A percentile compares a stretch with the other conserved stretches of the same genome.
Evolutionary conservation across 371 early-diverging fungal genomes (phyloP).

Genomic region (Actinomortierella ambigua): DNA sequence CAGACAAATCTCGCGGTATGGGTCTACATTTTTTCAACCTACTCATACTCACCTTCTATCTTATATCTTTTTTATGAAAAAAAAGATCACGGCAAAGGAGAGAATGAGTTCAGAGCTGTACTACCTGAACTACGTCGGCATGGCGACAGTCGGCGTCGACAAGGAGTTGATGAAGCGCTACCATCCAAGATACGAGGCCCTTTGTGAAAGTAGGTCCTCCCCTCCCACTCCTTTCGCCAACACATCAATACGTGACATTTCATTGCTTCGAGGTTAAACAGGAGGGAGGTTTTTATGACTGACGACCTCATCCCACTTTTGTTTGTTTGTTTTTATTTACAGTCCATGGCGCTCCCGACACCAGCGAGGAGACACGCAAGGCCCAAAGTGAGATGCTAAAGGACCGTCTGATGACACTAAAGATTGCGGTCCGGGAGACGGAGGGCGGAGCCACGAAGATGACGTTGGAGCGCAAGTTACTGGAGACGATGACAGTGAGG

Average conservation of each 20-base stretch:
- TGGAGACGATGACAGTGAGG: constrained; percentile 55
- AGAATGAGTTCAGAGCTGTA: constrained; percentile 77
- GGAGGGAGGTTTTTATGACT: no score
- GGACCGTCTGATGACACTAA: constrained; percentile 60
- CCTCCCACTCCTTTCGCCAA: no score
- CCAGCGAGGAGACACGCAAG: constrained; percentile 44
- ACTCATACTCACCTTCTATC: no score
- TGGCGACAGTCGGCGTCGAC: constrained; percentile 49
- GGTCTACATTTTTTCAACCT: no score
- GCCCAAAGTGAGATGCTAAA: constrained; percentile 56
- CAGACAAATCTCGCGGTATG: no score
- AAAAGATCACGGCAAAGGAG: constrained; percentile 54
- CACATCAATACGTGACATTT: no score
- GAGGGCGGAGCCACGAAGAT: constrained; percentile 20
- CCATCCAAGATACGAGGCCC: constrained; percentile 63
- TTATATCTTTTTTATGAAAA: not conserved
- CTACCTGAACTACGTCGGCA: constrained; percentile 61
- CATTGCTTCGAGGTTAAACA: no score
- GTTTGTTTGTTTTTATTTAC: constrained; percentile 2
- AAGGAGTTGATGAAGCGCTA: constrained; percentile 44
- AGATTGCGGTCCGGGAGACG: constrained; percentile 16
- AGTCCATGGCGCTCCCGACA: constrained; percentile 63
- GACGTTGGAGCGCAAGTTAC: constrained; percentile 16
- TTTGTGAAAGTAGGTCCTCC: constrained; percentile 61
- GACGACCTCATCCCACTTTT: not conserved